Evolutionary conservation across 495 filamentous ascomycete genomes (phyloP), one percentile per base, ranked within the genome.

Genomic region (Penicillium cosmopolitanum): DNA sequence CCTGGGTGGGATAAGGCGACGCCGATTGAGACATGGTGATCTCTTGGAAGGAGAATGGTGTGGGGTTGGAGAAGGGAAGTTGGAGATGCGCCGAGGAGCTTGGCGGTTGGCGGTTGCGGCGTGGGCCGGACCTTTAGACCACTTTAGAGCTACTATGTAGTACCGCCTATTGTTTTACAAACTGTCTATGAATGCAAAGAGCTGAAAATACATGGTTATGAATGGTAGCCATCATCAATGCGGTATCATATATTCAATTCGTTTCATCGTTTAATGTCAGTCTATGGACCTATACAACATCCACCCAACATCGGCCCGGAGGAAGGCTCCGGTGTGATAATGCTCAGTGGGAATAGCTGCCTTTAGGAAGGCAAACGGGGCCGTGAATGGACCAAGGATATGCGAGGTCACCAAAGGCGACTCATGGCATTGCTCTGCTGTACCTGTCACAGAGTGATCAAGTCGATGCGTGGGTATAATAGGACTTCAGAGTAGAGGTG

Each of bases 11-110:
- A 28, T 64, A 65, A 9, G 68, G 66, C 0, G 68, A 69, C 9
- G 62, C 53, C 53, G 64, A 35, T 64, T 73, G 68, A 50, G 71
- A 70, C 71, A 73, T 73, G 64, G 11, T 51, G 53, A 9, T 5
- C 12, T 38, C 36, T 9, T 19, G 54, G 54, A 46, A 55, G 48
- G 23, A 19, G 23, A 34, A 35, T 36, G 40, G 66, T 16, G 58
- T 60, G 56, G 42, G 44, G 61, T 59, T 55, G 42, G 16, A 3
- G 0, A 34, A 44, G 47, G 60, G 57, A 53, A 55, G 60, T 52
- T 64, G 57, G 55, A 65, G 57, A 55, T 61, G 53, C 28, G 33
- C 51, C 56, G 42, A 36, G 9, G 21, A 62, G 56, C 54, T 69
- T 64, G 66, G 66, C 60, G 50, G 28, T 31, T 31, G 28, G 28